A percentile compares a stretch with the other conserved stretches of the same genome.
These are phyloP conservation scores for Ceratocystis variospora DNA, from an alignment of 2,329 filamentous ascomycete species.

Conservation along the genomic window DNA sequence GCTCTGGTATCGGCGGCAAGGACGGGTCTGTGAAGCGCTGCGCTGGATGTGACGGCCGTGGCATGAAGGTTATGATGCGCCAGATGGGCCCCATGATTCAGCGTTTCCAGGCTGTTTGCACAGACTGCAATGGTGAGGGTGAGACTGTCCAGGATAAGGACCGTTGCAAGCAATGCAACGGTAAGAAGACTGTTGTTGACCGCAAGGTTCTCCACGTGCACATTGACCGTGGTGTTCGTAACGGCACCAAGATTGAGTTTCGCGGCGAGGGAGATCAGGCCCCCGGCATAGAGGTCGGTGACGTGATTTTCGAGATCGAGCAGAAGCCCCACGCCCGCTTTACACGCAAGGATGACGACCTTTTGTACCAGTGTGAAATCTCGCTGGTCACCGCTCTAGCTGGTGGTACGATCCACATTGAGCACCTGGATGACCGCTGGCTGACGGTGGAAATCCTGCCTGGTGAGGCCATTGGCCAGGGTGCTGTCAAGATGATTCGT, in stretches of 20 bases:
- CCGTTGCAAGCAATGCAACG: constrained; percentile 87
- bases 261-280: constrained; percentile 92
- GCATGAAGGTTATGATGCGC: constrained; percentile 99
- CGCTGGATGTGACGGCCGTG: constrained; percentile 75
- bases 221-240: constrained; percentile 86
- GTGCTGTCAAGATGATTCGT: constrained; percentile 87
- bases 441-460: constrained; percentile 83
- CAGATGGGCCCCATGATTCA: constrained; percentile 99
- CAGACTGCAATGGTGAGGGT: constrained; percentile 93
- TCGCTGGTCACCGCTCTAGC: constrained; percentile 90
- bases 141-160: constrained; percentile 96
- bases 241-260: constrained; percentile 94
- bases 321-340: constrained; percentile 97
- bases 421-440: constrained; percentile 97
- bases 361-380: constrained; percentile 90
- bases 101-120: constrained; percentile 97
- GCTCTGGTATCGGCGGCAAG: constrained; percentile 87
- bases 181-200: constrained; percentile 97
- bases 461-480: constrained; percentile 85
- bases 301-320: constrained; percentile 97
- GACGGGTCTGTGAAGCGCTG: constrained; percentile 95
- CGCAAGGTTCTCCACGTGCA: constrained; percentile 97
- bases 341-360: constrained; percentile 88
- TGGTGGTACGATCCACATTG: constrained; percentile 79
- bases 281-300: constrained; percentile 81